Evolutionary conservation across 768 basidiomycete genomes (phyloP).

Genomic region (Lactarius psammicola): DNA sequence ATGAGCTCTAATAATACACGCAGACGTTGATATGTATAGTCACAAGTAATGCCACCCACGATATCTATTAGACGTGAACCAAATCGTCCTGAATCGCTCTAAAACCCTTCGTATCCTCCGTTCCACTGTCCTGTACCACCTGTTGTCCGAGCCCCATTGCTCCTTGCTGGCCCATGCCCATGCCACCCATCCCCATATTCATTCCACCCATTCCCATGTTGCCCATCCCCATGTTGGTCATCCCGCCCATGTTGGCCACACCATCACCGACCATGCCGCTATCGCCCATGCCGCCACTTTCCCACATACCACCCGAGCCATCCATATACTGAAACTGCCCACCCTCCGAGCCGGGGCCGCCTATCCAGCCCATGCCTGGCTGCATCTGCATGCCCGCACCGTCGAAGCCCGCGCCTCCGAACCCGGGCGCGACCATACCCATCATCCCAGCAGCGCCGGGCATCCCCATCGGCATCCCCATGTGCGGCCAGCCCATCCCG

Average conservation of each 20-base stretch:
- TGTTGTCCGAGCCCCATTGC: constrained; percentile 21
- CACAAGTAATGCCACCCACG: constrained; percentile 14
- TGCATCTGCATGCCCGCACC: constrained; percentile 9
- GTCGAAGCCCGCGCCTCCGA: constrained; percentile 1
- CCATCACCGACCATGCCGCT: constrained; percentile 35
- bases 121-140: constrained; percentile 22
- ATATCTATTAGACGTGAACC: constrained; percentile 8
- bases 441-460: constrained; percentile 28
- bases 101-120: constrained; percentile 29
- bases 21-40: constrained; percentile 17
- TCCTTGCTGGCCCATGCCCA: constrained; percentile 9
- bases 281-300: constrained; percentile 38
- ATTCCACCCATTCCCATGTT: constrained; percentile 28
- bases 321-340: constrained; percentile 32
- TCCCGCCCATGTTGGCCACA: constrained; percentile 26
- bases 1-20: constrained; percentile 40
- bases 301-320: constrained; percentile 37
- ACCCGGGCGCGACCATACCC: constrained; percentile 24
- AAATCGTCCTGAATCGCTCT: neutral
- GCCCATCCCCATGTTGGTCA: constrained; percentile 31
- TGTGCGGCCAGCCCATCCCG: constrained; percentile 31
- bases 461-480: constrained; percentile 29
- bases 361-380: constrained; percentile 38
- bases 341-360: neutral
- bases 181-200: constrained; percentile 28